phyloP scores from a whole-genome alignment of 1,284 basidiomycete species.

The Vanrija sp. region DNA sequence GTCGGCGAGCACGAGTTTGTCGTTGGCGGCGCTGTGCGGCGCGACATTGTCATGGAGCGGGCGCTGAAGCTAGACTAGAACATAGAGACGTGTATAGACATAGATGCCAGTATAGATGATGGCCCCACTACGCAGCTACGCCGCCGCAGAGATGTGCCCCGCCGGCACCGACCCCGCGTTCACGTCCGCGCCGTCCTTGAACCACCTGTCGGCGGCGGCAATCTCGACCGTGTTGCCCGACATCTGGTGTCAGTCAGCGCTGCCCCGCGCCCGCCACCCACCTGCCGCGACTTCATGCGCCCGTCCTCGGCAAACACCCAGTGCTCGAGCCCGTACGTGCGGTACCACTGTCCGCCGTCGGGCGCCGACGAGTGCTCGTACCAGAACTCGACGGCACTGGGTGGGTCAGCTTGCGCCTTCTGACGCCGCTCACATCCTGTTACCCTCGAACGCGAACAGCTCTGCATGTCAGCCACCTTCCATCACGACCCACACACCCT shows the following conservation, averaged over 20 bases:
- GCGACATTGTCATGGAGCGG: conserved; percentile 15
- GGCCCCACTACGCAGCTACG: neutral
- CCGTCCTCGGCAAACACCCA: conserved; percentile 59
- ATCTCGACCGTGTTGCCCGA: conserved; percentile 60
- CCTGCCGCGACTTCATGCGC: conserved; percentile 53
- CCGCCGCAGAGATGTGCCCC: neutral
- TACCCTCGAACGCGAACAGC: conserved; percentile 58
- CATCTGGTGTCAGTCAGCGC: conserved; percentile 47
- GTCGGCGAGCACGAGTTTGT: conserved; percentile 20
- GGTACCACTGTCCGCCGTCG: conserved; percentile 53
- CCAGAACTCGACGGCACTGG: conserved; percentile 55
- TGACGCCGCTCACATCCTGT: conserved; percentile 56
- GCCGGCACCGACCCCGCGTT: conserved; percentile 16
- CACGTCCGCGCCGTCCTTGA: conserved; percentile 51
- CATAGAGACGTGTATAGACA: too few relatives aligned
- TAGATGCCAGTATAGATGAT: neutral
- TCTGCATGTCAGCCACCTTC: conserved; percentile 29
- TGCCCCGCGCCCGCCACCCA: conserved; percentile 6
- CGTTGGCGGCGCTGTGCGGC: conserved; percentile 7
- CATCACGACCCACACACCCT: conserved; percentile 22
- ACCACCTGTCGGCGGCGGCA: conserved; percentile 57
- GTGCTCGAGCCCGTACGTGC: conserved; percentile 61
- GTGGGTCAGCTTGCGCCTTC: neutral
- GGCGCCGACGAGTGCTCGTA: conserved; percentile 55
- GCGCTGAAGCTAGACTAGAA: neutral